Evolutionary conservation across 1,284 basidiomycete species (phyloP), one percentile per base, ranked within the genome.

Genomic region (Papiliotrema terrestris): DNA sequence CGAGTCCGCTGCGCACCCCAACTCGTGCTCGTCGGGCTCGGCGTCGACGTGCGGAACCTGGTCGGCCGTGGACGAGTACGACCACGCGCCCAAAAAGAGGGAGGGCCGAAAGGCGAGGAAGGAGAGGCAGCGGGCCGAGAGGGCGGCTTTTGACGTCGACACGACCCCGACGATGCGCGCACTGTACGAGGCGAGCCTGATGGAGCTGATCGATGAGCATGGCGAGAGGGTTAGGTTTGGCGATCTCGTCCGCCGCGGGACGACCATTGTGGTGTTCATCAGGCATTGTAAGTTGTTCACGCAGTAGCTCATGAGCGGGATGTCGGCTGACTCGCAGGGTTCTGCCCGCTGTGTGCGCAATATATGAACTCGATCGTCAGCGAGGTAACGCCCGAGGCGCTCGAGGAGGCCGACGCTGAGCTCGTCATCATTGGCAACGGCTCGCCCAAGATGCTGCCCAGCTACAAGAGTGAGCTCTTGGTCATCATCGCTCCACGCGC

Each of bases 331-430:
- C 19, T 45, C n/a, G 20, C 46, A 66, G 74, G 75, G 74, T 78
- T 73, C 62, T 92, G 89, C 65, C 85, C 87, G 2, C 76, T 85
- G 32, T 90, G 88, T 71, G 88, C 91, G 68, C 88, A 92, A 68
- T 95, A 93, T 73, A 84, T 92, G 79, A 81, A 83, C 51, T 84
- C 84, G 35, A 79, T 92, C 55, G 69, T 81, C 55, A 73, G 78
- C 19, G 78, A 80, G 45, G 79, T 85, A 38, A 76, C 83, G 47
- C 76, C 78, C 11, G 80, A 80, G 44, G 79, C 80, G 3, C 79
- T 88, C 46, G 80, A 83, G 45, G 78, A 82, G 81, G 62, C 76
- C 19, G 62, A 64, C 19, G 71, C 74, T 1, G 67, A 72, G 13
- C 50, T 74, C 51, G 80, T 91, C 49, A 79, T 94, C 62, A 84